phyloP scores from a whole-genome alignment of 23 red algal genomes.

The Gracilaria domingensis region DNA sequence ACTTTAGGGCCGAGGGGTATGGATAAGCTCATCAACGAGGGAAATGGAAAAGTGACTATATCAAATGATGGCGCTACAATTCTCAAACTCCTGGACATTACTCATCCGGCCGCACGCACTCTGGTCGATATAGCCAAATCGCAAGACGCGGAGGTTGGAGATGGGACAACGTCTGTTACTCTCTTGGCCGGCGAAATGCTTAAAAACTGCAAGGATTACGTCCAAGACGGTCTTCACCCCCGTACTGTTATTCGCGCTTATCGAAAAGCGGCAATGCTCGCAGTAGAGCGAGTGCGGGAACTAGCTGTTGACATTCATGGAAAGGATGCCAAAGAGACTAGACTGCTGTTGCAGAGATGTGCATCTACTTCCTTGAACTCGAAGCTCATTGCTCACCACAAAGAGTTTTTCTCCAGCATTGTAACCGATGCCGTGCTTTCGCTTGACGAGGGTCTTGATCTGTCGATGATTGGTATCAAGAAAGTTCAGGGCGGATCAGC shows the following conservation, averaged over 20 bases:
- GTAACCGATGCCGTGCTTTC: constrained; percentile 95
- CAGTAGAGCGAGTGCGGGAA: constrained; percentile 62
- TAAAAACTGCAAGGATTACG: constrained; percentile 93
- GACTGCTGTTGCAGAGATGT: constrained; percentile 80
- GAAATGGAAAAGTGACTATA: constrained; percentile 90
- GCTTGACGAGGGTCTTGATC: constrained; percentile 91
- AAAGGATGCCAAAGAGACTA: constrained; percentile 54
- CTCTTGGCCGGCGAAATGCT: constrained; percentile 93
- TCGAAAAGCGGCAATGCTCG: constrained; percentile 72
- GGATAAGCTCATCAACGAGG: constrained; percentile 97
- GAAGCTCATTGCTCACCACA: constrained; percentile 93
- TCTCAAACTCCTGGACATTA: constrained; percentile 87
- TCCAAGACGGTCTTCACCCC: constrained; percentile 97
- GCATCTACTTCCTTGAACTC: constrained; percentile 92
- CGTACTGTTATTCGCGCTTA: constrained; percentile 84
- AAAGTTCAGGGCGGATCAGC: constrained; percentile 90
- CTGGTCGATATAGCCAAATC: constrained; percentile 89
- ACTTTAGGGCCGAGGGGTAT: constrained; percentile 96
- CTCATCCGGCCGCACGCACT: constrained; percentile 90
- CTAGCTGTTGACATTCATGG: constrained; percentile 88
- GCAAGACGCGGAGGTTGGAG: constrained; percentile 96
- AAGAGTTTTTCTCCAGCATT: constrained; percentile 93
- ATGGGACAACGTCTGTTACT: constrained; percentile 93
- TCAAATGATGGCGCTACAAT: constrained; percentile 99
- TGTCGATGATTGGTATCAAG: constrained; percentile 96